Percentiles rank a stretch among this genome's conserved stretches.
These are phyloP conservation scores for Cymbopogon flexuosus DNA, from an alignment of 202 grass and related monocot genomes.

Conservation along the genomic window DNA sequence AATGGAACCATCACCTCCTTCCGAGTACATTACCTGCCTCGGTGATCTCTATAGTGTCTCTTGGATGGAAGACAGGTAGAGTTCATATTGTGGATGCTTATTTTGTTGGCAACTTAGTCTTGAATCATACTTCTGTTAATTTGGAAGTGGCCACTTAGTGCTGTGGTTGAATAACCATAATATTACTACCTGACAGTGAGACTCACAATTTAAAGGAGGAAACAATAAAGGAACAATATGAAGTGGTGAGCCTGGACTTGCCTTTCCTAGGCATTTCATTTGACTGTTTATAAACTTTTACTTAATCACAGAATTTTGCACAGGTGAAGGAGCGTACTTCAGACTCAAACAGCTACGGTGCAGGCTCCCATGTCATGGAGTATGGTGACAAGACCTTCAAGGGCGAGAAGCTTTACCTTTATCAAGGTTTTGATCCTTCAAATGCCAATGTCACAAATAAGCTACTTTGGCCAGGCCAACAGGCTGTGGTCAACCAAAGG, in stretches of 20 bases:
- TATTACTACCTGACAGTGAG: conserved; percentile 51
- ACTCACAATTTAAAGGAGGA: conserved; percentile 68
- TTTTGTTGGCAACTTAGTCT: background rate
- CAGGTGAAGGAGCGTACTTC: conserved; percentile 83
- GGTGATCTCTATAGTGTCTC: conserved; percentile 82
- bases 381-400: conserved; percentile 84
- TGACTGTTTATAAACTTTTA: background rate
- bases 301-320: background rate
- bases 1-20: conserved; percentile 51
- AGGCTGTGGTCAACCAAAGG: conserved; percentile 64
- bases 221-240: conserved; percentile 68
- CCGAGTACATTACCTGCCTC: conserved; percentile 68
- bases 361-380: conserved; percentile 86
- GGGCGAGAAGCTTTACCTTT: conserved; percentile 70
- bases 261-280: background rate
- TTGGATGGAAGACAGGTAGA: conserved; percentile 98
- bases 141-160: background rate
- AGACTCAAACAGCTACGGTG: conserved; percentile 31
- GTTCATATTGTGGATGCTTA: background rate
- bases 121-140: conserved; percentile 7
- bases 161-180: background rate
- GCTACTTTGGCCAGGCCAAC: conserved; percentile 25
- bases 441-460: conserved; percentile 57
- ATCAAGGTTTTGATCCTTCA: conserved; percentile 79
- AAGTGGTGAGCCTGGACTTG: conserved; percentile 35